A percentile compares a stretch with the other conserved stretches of the same genome.
These are phyloP conservation scores for Tarenaya hassleriana DNA, from an alignment of 345 rosid genomes.

Conservation along the genomic window DNA sequence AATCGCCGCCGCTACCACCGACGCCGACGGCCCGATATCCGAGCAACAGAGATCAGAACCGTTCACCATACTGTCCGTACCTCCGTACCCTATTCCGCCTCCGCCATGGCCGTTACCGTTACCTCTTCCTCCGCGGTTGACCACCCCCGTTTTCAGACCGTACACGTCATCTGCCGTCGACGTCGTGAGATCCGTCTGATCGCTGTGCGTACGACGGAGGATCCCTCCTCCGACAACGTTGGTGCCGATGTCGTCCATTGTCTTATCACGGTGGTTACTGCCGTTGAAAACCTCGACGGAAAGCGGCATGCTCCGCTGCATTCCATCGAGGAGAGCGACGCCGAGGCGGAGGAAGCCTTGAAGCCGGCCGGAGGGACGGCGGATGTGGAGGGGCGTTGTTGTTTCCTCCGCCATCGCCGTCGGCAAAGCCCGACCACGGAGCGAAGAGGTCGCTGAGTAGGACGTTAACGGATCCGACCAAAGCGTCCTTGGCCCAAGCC, in stretches of 20 bases:
- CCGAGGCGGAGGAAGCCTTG: conserved; percentile 79
- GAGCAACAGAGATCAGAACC: conserved; percentile 42
- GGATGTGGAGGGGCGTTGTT: conserved; percentile 44
- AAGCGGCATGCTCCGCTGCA: conserved; percentile 79
- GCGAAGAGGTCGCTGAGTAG: conserved; percentile 45
- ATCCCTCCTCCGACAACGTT: conserved; percentile 7
- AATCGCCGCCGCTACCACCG: conserved; percentile 91
- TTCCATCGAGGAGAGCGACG: conserved; percentile 54
- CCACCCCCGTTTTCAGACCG: conserved; percentile 27
- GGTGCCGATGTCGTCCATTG: background rate
- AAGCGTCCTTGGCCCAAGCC: conserved; percentile 77
- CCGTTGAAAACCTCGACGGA: conserved; percentile 32
- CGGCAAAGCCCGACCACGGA: conserved; percentile 28
- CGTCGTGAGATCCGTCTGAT: conserved; percentile 46
- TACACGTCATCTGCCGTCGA: conserved; percentile 22
- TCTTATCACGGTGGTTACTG: conserved; percentile 11
- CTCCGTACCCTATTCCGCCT: conserved; percentile 1
- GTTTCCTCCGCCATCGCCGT: conserved; percentile 19
- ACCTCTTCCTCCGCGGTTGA: background rate
- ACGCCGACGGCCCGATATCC: conserved; percentile 91
- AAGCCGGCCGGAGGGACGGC: conserved; percentile 85
- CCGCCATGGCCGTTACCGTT: conserved; percentile 22
- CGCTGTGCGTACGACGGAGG: conserved; percentile 60
- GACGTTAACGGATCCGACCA: conserved; percentile 62
- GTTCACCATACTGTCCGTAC: conserved; percentile 49